Evolutionary conservation across 2,329 filamentous ascomycete species (phyloP).

Genomic region (Colletotrichum caudatum): DNA sequence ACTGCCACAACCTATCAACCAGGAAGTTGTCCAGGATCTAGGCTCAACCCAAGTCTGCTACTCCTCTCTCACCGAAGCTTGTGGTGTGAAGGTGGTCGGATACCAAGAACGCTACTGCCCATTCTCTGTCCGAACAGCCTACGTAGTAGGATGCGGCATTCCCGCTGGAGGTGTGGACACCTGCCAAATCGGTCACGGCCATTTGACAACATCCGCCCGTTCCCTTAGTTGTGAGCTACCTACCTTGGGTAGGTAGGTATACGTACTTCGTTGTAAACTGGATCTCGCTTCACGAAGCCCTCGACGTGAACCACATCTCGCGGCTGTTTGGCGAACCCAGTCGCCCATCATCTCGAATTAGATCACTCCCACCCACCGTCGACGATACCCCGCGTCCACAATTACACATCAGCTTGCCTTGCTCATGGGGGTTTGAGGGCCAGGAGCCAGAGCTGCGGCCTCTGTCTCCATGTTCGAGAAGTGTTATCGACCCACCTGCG

Average conservation of each 20-base stretch:
- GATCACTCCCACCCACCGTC: conserved; percentile 22
- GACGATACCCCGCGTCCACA: conserved; percentile 29
- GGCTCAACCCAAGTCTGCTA: conserved; percentile 1
- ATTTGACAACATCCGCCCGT: conserved; percentile 33
- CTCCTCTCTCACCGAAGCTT: conserved; percentile 6
- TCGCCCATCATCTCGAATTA: conserved; percentile 40
- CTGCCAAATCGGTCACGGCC: conserved; percentile 12
- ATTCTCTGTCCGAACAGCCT: not conserved
- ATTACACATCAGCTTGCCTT: conserved; percentile 1
- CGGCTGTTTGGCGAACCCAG: conserved; percentile 29
- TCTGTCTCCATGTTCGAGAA: conserved; percentile 19
- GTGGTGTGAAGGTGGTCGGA: not conserved
- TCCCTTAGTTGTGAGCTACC: conserved; percentile 21
- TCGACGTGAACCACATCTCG: conserved; percentile 24
- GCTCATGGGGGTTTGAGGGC: not conserved
- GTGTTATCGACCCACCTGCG: conserved; percentile 13
- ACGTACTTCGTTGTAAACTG: not conserved
- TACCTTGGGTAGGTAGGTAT: not conserved
- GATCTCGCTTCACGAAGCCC: conserved; percentile 32
- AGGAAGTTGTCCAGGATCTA: not conserved
- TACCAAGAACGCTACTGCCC: conserved; percentile 3
- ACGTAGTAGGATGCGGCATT: conserved; percentile 9
- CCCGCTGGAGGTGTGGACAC: conserved; percentile 14
- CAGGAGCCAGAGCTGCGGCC: not conserved
- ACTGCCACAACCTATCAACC: not conserved